These are phyloP conservation scores for Pezicula radicicola DNA, from an alignment of 2,329 filamentous ascomycete genomes.

Conservation along the genomic window DNA sequence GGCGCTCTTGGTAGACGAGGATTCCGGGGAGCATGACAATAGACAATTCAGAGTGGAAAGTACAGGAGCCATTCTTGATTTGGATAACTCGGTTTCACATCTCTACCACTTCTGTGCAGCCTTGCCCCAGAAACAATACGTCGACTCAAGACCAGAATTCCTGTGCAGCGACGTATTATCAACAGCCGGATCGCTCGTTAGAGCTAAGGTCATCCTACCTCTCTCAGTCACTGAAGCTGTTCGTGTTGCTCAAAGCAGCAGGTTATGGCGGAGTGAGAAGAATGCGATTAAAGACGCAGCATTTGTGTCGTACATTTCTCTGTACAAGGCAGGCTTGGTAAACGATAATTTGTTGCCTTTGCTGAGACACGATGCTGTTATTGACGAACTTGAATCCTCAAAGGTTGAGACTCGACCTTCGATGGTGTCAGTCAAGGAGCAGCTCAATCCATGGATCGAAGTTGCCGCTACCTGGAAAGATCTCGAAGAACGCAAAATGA, in stretches of 20 bases:
- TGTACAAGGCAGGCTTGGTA: constrained; percentile 70
- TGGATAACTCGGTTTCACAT: constrained; percentile 72
- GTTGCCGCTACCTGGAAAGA: constrained; percentile 31
- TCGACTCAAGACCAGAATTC: constrained; percentile 68
- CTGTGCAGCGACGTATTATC: constrained; percentile 29
- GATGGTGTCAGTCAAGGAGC: constrained; percentile 28
- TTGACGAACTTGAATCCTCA: constrained; percentile 53
- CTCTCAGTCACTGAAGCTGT: constrained; percentile 62
- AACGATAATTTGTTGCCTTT: constrained; percentile 75
- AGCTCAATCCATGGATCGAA: constrained; percentile 34
- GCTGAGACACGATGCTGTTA: constrained; percentile 27
- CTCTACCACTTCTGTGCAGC: constrained; percentile 77
- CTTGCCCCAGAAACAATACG: constrained; percentile 50
- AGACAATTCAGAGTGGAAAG: constrained; percentile 37
- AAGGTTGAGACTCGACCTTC: constrained; percentile 37
- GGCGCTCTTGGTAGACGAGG: constrained; percentile 17
- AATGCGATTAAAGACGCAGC: constrained; percentile 66
- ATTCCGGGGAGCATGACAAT: constrained; percentile 28
- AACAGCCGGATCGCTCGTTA: constrained; percentile 38
- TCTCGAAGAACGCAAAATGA: constrained; percentile 66
- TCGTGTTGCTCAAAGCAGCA: constrained; percentile 47
- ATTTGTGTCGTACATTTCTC: constrained; percentile 71
- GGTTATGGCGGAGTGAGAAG: constrained; percentile 63
- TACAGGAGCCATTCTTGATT: constrained; percentile 63
- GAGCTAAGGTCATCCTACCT: constrained; percentile 68